A percentile compares a stretch with the other conserved stretches of the same genome.
Conservation (phyloP, 1,284 basidiomycete genomes). For the Chalciporus piperatoides region DNA sequence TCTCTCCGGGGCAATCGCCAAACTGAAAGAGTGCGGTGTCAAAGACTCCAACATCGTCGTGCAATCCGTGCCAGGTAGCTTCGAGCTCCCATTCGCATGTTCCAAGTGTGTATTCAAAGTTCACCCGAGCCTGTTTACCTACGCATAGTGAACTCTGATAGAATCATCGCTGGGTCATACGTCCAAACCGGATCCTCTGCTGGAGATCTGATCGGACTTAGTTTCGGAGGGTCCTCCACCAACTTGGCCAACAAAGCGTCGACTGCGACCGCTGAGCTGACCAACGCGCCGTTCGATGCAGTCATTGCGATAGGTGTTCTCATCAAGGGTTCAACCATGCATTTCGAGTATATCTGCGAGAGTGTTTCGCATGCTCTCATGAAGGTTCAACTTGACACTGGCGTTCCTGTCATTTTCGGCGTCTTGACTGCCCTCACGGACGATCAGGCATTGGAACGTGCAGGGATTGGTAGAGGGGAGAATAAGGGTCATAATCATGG, state of each 20-base stretch:
- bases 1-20: constrained; percentile 70
- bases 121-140: not conserved
- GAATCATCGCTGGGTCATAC: constrained; percentile 81
- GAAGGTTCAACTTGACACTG: constrained; percentile 90
- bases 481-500: constrained; percentile 89
- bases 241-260: constrained; percentile 37
- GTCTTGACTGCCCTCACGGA: constrained; percentile 92
- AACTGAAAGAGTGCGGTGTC: constrained; percentile 82
- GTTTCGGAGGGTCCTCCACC: constrained; percentile 38
- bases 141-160: constrained; percentile 29
- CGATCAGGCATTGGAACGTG: constrained; percentile 90
- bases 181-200: constrained; percentile 71
- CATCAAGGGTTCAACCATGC: constrained; percentile 97
- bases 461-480: constrained; percentile 70
- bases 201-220: constrained; percentile 75
- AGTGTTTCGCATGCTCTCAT: constrained; percentile 90
- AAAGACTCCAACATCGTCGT: constrained; percentile 88
- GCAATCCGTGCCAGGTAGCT: constrained; percentile 91
- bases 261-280: constrained; percentile 34
- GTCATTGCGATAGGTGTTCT: constrained; percentile 96
- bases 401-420: constrained; percentile 95
- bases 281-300: constrained; percentile 81
- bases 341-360: constrained; percentile 98
- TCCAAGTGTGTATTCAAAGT: constrained; percentile 53
- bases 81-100: constrained; percentile 87